A percentile compares a stretch with the other conserved stretches of the same genome.
Conservation (phyloP, 306 rosid genomes). For the Trifolium subterraneum region DNA sequence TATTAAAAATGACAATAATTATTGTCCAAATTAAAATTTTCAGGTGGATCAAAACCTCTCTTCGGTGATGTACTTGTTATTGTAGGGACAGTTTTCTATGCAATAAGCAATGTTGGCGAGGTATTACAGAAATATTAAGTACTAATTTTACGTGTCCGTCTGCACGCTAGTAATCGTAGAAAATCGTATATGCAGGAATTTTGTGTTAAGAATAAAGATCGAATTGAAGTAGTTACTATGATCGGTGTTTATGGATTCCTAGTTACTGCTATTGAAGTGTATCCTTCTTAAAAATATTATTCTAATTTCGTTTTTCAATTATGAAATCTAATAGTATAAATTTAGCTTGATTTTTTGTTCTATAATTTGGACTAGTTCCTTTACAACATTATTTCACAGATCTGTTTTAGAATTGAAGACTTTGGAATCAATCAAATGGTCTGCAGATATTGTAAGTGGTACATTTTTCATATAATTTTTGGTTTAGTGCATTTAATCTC, state of each 20-base stretch:
- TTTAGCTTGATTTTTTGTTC: background rate
- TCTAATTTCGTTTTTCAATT: background rate
- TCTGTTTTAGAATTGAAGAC: slow-evolving; percentile 57
- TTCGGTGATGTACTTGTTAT: slow-evolving; percentile 73
- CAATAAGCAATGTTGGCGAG: slow-evolving; percentile 76
- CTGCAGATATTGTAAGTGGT: slow-evolving; percentile 60
- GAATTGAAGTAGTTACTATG: slow-evolving; percentile 65
- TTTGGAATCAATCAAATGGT: slow-evolving; percentile 61
- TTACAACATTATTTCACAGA: slow-evolving; percentile 51
- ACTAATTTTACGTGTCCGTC: background rate
- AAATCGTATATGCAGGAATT: slow-evolving; percentile 57
- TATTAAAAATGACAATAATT: background rate
- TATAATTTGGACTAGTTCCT: slow-evolving; percentile 1
- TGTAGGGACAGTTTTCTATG: slow-evolving; percentile 65
- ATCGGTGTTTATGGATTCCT: slow-evolving; percentile 62
- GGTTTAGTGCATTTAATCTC: background rate
- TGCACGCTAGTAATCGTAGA: background rate
- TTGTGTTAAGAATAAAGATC: slow-evolving; percentile 68
- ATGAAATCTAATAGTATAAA: background rate
- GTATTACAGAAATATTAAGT: slow-evolving; percentile 29
- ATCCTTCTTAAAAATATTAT: slow-evolving; percentile 46
- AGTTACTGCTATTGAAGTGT: slow-evolving; percentile 58
- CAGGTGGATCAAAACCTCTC: slow-evolving; percentile 64
- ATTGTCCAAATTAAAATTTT: slow-evolving; percentile 11
- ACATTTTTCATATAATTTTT: background rate